phyloP scores from a whole-genome alignment of 345 rosid genomes.

The Camelina sativa region DNA sequence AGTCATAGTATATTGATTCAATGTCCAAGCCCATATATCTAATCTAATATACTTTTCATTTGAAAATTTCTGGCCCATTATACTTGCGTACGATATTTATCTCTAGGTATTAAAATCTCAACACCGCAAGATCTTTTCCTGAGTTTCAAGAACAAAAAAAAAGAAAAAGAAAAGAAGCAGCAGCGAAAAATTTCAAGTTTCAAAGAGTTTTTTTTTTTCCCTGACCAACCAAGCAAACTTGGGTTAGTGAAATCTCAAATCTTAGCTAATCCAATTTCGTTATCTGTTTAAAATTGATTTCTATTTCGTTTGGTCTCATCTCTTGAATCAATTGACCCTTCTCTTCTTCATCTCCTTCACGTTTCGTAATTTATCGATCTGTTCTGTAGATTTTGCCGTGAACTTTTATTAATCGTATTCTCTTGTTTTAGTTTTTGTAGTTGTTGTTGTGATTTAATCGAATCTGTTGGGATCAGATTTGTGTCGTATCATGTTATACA shows the following conservation, averaged over 20 bases:
- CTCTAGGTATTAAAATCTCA: constrained; percentile 38
- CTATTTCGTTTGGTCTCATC: background rate
- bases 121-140: constrained; percentile 36
- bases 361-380: constrained; percentile 26
- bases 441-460: background rate
- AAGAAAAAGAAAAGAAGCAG: background rate
- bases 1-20: too few species aligned
- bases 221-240: constrained; percentile 30
- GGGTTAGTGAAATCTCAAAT: constrained; percentile 44
- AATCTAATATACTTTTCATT: background rate
- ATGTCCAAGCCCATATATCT: constrained; percentile 25
- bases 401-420: background rate
- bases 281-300: background rate
- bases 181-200: constrained; percentile 28
- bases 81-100: constrained; percentile 13
- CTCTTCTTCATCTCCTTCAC: constrained; percentile 4
- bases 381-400: constrained; percentile 3
- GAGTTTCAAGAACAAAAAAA: background rate
- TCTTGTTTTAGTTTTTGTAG: background rate
- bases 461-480: constrained; percentile 17
- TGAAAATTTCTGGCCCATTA: constrained; percentile 13
- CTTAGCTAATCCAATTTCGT: constrained; percentile 12
- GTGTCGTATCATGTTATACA: constrained; percentile 4
- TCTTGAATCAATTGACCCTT: constrained; percentile 5
- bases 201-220: constrained; percentile 19